phyloP scores from a whole-genome alignment of 805 yeast genomes.

The Wickerhamomyces subpelliculosus region DNA sequence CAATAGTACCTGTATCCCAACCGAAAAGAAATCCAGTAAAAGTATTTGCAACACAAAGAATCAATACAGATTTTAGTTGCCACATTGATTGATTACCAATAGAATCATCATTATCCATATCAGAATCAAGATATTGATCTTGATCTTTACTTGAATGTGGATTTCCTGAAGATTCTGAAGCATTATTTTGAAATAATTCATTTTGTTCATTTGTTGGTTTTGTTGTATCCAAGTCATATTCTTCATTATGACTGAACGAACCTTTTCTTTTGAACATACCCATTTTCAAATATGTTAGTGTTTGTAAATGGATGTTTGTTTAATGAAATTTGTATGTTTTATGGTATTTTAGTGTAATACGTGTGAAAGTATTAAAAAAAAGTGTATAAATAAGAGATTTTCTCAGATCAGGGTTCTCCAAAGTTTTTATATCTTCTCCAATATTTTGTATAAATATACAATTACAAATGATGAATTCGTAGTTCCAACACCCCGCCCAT shows the following conservation, averaged over 20 bases:
- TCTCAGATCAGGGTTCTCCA: no score
- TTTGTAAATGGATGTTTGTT: neutral
- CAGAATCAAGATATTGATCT: neutral
- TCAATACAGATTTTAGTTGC: neutral
- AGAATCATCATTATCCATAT: neutral
- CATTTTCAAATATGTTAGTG: neutral
- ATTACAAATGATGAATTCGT: no score
- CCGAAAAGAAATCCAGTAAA: conserved; percentile 71
- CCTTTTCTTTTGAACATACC: neutral
- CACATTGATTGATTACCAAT: neutral
- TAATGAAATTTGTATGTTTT: neutral
- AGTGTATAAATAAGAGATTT: no score
- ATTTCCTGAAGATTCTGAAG: neutral
- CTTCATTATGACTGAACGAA: neutral
- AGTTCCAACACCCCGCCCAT: no score
- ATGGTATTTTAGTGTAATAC: neutral
- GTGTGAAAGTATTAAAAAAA: no score
- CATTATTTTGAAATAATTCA: neutral
- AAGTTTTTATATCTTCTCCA: no score
- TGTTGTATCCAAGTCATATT: neutral
- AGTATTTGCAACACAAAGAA: conserved; percentile 35
- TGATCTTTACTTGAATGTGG: neutral
- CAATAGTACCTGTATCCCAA: conserved; percentile 74
- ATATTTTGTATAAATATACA: no score
- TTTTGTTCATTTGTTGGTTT: neutral